phyloP scores from a whole-genome alignment of 441 rosid genomes.

The Pelargonium myrrhifolium region DNA sequence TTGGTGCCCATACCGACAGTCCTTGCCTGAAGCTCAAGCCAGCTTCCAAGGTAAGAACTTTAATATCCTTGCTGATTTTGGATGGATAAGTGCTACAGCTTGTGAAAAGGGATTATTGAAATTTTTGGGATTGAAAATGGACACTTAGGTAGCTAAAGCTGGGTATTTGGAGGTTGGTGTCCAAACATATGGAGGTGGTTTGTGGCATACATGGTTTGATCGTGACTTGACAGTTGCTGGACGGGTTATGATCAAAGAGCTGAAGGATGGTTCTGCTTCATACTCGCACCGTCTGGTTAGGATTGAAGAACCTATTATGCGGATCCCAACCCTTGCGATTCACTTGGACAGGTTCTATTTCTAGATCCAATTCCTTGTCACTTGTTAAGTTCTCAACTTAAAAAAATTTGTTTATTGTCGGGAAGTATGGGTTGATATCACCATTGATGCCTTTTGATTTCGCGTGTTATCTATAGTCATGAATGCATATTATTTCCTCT shows the following conservation, averaged over 20 bases:
- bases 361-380: slow-evolving; percentile 10
- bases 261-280: slow-evolving; percentile 43
- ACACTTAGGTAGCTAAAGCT: slow-evolving; percentile 56
- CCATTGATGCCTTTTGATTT: slow-evolving; percentile 7
- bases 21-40: slow-evolving; percentile 95
- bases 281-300: slow-evolving; percentile 72
- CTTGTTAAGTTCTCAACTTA: background rate
- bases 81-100: background rate
- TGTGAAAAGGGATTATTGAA: background rate
- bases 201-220: slow-evolving; percentile 98
- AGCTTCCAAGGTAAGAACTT: slow-evolving; percentile 60
- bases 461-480: slow-evolving; percentile 7
- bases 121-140: slow-evolving; percentile 14
- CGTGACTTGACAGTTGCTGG: slow-evolving; percentile 95
- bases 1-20: slow-evolving; percentile 96
- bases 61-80: background rate
- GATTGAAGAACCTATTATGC: slow-evolving; percentile 81
- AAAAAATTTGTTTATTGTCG: background rate
- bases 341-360: slow-evolving; percentile 75
- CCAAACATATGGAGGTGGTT: slow-evolving; percentile 85
- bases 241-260: slow-evolving; percentile 62
- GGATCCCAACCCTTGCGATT: slow-evolving; percentile 89
- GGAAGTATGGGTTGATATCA: background rate
- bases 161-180: slow-evolving; percentile 88
- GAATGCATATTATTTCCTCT: slow-evolving; percentile 1